phyloP scores from a whole-genome alignment of 495 filamentous ascomycete genomes.

The Annulohypoxylon maeteangense region DNA sequence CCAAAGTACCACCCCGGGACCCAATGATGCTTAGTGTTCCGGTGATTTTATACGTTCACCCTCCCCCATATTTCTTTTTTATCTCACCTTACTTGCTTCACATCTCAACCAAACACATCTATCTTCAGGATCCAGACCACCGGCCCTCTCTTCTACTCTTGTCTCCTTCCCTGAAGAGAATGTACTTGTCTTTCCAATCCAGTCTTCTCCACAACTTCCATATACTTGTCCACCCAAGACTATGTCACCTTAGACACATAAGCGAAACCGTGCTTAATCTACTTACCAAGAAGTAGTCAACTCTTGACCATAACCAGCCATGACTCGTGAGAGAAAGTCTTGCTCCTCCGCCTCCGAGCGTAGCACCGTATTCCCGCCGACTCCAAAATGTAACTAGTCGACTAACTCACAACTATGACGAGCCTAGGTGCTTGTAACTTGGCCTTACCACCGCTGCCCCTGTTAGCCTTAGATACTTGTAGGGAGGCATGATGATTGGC shows the following conservation, averaged over 20 bases:
- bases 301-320: constrained; percentile 6
- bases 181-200: constrained; percentile 9
- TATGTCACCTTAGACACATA: constrained; percentile 20
- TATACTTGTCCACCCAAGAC: constrained; percentile 6
- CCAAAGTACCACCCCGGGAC: background rate
- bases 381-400: constrained; percentile 35
- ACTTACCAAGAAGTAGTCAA: constrained; percentile 10
- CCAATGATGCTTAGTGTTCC: background rate
- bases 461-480: background rate
- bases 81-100: constrained; percentile 6
- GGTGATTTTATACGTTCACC: constrained; percentile 19
- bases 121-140: constrained; percentile 28
- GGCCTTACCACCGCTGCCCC: constrained; percentile 17
- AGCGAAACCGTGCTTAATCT: constrained; percentile 14
- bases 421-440: constrained; percentile 14
- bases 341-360: constrained; percentile 21
- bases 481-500: background rate
- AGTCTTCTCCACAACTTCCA: constrained; percentile 25
- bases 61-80: background rate
- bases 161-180: constrained; percentile 28
- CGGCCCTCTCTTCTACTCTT: constrained; percentile 11
- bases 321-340: constrained; percentile 17
- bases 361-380: constrained; percentile 18
- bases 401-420: constrained; percentile 11
- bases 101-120: constrained; percentile 23